Evolutionary conservation across 495 filamentous ascomycete species (phyloP), one percentile per base, ranked within the genome.

Genomic region (Stereocaulon alpinum): DNA sequence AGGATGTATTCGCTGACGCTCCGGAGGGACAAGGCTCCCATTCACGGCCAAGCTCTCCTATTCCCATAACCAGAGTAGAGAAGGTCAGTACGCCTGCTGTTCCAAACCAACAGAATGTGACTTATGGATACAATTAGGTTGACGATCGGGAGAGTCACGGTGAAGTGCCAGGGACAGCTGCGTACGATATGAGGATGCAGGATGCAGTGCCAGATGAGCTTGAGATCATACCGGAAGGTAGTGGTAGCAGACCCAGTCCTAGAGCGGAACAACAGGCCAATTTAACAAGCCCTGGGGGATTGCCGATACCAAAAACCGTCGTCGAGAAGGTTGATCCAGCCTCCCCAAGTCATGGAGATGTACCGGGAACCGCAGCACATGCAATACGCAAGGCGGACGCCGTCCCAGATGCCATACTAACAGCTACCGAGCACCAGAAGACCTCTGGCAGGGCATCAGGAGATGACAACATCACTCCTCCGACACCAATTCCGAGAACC

Each of bases 1-100:
- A 94, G 30, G 91, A 96, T 53, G 88, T 95, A 72, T 96, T 91
- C 70, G 90, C 90, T 52, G 91, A 95, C 76, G 91, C 91, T 61
- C 86, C 83, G 58, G 87, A 92, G 70, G 87, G 82, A 61, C 74
- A 72, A 55, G 68, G 64, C 52, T 61, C 67, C 45, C 61, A 65
- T 59, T 73, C 72, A 56, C 67, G 61, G 57, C 64, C 67, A 55
- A 67, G 73, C 62, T 85, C 83, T 55, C 77, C 82, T 61, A 74
- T 84, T 61, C 83, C 86, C 40, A 74, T 71, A 40, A 86, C 82
- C 15, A 76, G 83, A 63, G 80, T 84, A 34, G 82, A 86, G 68
- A 79, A 76, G 66, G 74, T 67, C 17, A 42, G 24, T 22, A 43
- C 20, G 22, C 22, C 12, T 29, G 6, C 17, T 41, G 43, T 32